Evolutionary conservation across 2,329 filamentous ascomycete species (phyloP), one percentile per base, ranked within the genome.

Genomic region (Colletotrichum sp.): DNA sequence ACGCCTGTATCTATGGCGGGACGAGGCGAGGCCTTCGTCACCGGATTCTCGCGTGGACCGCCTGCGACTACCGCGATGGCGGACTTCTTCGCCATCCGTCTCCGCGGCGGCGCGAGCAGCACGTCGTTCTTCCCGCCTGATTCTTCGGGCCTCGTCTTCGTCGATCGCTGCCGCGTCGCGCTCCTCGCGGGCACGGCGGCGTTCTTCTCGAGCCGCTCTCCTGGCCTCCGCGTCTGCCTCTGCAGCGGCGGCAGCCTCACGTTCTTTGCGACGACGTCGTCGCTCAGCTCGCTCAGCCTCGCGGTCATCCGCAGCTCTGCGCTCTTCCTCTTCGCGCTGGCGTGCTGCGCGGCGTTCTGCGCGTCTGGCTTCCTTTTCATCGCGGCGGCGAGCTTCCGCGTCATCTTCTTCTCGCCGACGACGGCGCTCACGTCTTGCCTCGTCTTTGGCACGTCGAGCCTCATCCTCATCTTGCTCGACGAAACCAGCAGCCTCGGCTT

Each of bases 331-430:
- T 70, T 90, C 88, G n/a, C 86, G 85, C 68, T 86, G 83, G 24
- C 87, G 87, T 57, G 86, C 86, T 2, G 86, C 86, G 30, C 88
- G 87, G 13, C 90, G 85, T 77, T 92, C 92, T 10, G 89, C 88
- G 8, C 90, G 88, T 52, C 91, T 88, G 4, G 89, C 88, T 67
- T 92, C 90, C 78, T 90, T 92, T 74, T 93, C 91, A 77, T 91
- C 90, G 71, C 88, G 86, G 73, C 86, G 85, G 75, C 88, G 86
- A 34, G 87, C 86, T 79, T 92, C 90, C 2, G 86, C 87, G 2
- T 75, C 70, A n/a, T 90, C 90, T 38, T 90, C 90, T 72, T 92
- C 91, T 58, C 90, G 88, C 72, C 85, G 88, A 66, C 88, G 87
- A 48, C 88, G 90, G 55, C 88, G 87, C 77, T 92, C 90, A 34